These are phyloP conservation scores for Backusella liffmaniae DNA, from an alignment of 192 early-diverging fungal genomes.

Conservation along the genomic window DNA sequence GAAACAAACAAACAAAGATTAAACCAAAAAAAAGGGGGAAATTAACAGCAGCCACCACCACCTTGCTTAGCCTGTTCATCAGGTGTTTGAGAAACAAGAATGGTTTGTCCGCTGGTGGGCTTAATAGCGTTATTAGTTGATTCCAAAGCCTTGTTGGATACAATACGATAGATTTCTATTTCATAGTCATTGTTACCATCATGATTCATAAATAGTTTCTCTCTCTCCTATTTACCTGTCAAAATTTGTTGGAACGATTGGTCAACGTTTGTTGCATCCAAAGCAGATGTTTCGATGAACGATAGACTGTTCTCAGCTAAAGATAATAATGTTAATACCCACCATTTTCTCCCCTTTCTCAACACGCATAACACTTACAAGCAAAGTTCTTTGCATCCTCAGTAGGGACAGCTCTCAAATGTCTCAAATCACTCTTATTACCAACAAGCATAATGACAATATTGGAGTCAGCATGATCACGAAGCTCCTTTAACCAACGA, in stretches of 20 bases:
- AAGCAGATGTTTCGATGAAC: slow-evolving; percentile 98
- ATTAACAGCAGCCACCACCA: slow-evolving; percentile 63
- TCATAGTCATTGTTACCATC: background rate
- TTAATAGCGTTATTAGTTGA: slow-evolving; percentile 66
- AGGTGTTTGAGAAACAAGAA: slow-evolving; percentile 59
- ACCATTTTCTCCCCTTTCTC: no score
- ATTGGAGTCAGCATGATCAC: slow-evolving; percentile 95
- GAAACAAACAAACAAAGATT: background rate
- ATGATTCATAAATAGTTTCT: background rate
- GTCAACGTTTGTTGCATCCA: slow-evolving; percentile 98
- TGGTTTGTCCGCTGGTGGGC: slow-evolving; percentile 69
- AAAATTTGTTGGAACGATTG: slow-evolving; percentile 94
- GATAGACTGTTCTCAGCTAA: slow-evolving; percentile 55
- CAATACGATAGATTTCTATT: slow-evolving; percentile 93
- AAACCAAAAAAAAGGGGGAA: background rate
- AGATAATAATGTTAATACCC: no score
- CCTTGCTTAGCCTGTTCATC: slow-evolving; percentile 53
- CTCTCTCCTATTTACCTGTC: slow-evolving; percentile 61
- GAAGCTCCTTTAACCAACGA: slow-evolving; percentile 97
- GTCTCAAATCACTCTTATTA: slow-evolving; percentile 98
- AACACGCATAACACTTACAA: slow-evolving; percentile 46
- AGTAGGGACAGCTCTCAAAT: slow-evolving; percentile 94
- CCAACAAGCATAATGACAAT: slow-evolving; percentile 99
- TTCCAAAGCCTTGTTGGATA: slow-evolving; percentile 96
- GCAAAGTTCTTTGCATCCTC: slow-evolving; percentile 99